phyloP scores from a whole-genome alignment of 2,329 filamentous ascomycete species.

The Leptosphaerulina australis region DNA sequence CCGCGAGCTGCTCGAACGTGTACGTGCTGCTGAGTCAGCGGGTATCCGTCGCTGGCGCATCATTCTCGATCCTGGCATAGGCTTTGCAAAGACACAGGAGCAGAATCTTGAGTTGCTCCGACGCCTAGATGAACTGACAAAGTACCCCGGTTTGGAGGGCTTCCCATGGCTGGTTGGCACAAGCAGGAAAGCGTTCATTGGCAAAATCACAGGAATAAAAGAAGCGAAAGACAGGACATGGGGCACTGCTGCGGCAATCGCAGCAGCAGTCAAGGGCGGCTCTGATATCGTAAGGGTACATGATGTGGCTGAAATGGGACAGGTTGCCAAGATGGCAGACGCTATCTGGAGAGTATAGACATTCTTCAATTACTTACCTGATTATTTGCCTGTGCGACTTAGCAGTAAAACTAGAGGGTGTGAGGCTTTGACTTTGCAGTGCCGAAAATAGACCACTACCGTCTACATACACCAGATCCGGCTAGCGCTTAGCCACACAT shows the following conservation, averaged over 20 bases:
- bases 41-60: slow-evolving; percentile 93
- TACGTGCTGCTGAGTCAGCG: slow-evolving; percentile 76
- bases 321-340: slow-evolving; percentile 86
- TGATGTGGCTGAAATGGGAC: slow-evolving; percentile 83
- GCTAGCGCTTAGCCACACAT: slow-evolving; percentile 11
- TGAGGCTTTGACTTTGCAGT: not conserved
- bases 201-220: slow-evolving; percentile 76
- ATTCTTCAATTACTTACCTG: not conserved
- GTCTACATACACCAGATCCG: not conserved
- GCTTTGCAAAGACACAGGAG: slow-evolving; percentile 82
- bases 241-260: slow-evolving; percentile 88
- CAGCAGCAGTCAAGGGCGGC: slow-evolving; percentile 82
- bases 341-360: slow-evolving; percentile 73
- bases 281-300: slow-evolving; percentile 93
- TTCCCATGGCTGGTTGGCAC: slow-evolving; percentile 89
- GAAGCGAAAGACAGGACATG: slow-evolving; percentile 73
- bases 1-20: slow-evolving; percentile 70
- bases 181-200: slow-evolving; percentile 89
- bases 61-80: slow-evolving; percentile 89
- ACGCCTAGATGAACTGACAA: slow-evolving; percentile 64
- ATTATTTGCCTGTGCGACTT: not conserved
- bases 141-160: slow-evolving; percentile 61
- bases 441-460: slow-evolving; percentile 9
- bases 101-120: slow-evolving; percentile 85
- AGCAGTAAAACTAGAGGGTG: not conserved